Evolutionary conservation across 2,329 filamentous ascomycete species (phyloP).

Genomic region (Colletotrichum agaves): DNA sequence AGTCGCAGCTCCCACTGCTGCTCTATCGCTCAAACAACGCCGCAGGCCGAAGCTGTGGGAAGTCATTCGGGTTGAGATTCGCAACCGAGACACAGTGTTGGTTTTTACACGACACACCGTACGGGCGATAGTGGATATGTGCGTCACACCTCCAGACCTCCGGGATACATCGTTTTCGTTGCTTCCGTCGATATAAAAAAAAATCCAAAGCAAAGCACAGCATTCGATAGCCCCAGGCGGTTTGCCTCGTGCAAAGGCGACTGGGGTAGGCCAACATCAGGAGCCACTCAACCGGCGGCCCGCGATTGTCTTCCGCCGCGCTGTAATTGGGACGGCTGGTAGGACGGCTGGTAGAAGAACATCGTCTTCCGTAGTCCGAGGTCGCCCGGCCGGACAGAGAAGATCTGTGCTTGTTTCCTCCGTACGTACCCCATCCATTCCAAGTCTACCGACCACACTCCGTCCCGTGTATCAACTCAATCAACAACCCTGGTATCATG

Average conservation of each 20-base stretch:
- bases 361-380: not conserved
- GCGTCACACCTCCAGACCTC: constrained; percentile 12
- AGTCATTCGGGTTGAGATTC: constrained; percentile 18
- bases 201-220: not conserved
- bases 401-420: constrained; percentile 9
- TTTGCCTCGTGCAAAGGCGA: not conserved
- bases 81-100: constrained; percentile 28
- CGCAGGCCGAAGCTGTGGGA: not conserved
- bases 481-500: constrained; percentile 8
- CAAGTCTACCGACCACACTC: not conserved
- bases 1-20: not conserved
- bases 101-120: constrained; percentile 17
- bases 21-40: not conserved
- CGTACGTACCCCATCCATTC: not conserved
- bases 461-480: constrained; percentile 2
- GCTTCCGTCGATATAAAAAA: not conserved
- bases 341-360: not conserved
- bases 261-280: not conserved
- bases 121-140: constrained; percentile 22
- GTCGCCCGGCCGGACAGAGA: constrained; percentile 7
- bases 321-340: constrained; percentile 1
- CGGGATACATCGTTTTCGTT: not conserved
- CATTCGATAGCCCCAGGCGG: not conserved
- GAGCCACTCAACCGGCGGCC: not conserved
- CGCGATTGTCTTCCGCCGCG: not conserved